phyloP scores from a whole-genome alignment of 768 basidiomycete species.

The Xerocomus potaroensis region DNA sequence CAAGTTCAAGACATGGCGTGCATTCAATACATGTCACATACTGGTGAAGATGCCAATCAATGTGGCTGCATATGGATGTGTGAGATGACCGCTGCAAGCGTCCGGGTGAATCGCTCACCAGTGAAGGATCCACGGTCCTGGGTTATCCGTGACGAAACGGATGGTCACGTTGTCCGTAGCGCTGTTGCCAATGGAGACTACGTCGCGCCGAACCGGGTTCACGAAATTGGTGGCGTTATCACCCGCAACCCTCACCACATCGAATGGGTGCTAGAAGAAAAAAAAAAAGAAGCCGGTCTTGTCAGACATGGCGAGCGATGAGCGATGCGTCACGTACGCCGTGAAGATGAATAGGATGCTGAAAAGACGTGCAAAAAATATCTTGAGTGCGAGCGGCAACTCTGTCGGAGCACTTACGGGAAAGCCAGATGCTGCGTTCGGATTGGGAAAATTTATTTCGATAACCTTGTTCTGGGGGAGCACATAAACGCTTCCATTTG shows the following conservation, averaged over 20 bases:
- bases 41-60: constrained; percentile 6
- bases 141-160: constrained; percentile 58
- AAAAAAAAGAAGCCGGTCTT: too few species aligned
- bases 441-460: constrained; percentile 40
- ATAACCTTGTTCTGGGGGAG: constrained; percentile 41
- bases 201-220: constrained; percentile 31
- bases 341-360: constrained; percentile 36
- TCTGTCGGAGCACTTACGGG: constrained; percentile 18
- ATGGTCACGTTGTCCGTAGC: constrained; percentile 46
- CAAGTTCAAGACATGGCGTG: too few species aligned
- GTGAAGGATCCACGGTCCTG: too few species aligned
- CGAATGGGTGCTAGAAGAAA: constrained; percentile 28
- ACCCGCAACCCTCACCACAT: constrained; percentile 28
- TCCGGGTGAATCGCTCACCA: too few species aligned
- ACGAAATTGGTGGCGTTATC: constrained; percentile 25
- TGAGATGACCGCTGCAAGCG: background rate
- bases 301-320: too few species aligned
- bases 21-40: background rate
- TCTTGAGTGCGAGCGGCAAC: too few species aligned
- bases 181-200: constrained; percentile 11
- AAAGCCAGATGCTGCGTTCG: constrained; percentile 16
- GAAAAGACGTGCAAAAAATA: too few species aligned
- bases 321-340: too few species aligned
- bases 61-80: background rate
- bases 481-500: constrained; percentile 40